Evolutionary conservation across 805 yeast genomes (phyloP), one percentile per base, ranked within the genome.

Genomic region (Wickerhamiella parazyma): DNA sequence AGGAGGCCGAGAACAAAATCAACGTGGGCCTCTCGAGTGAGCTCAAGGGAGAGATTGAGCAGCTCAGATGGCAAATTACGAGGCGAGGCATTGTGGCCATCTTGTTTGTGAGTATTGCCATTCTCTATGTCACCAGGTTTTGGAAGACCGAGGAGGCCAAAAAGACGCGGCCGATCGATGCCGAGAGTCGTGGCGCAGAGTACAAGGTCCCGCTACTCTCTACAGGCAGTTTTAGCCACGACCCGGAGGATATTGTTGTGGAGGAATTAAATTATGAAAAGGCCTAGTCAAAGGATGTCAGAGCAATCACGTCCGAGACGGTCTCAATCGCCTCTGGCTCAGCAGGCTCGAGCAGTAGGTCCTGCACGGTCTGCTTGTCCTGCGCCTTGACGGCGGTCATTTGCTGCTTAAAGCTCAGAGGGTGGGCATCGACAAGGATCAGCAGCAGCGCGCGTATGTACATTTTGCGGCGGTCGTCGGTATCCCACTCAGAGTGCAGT

Each of bases 31-130:
- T 91, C 51, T 75, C 78, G 48, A 77, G 91, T 26, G 91, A 83
- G 6, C 72, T 86, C 57, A 75, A 84, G 56, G 78, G 91, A 0
- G 91, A 85, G 45, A 82, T 85, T 45, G 98, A 89, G 62, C 75
- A 78, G 46, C 68, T 89, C 48, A 70, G 97, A 53, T 89, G 98
- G 98, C 85, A 84, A 55, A 75, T 89, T 36, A 86, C 95, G 1
- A 69, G 95, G 45, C 73, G 91, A 58, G 96, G 96, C 8, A 65
- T 91, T 26, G 67, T 82, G 36, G 83, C 91, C 1, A 78, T 86
- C 26, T 61, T 81, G 18, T 66, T 77, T 1, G 68, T 80, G 49
- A 82, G 82, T 1, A 72, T 75, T 44, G 67, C 75, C 18, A 68
- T 78, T 4, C 69, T 82, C 60, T 72, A 76, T 51, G 73, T 77